A percentile compares a stretch with the other conserved stretches of the same genome.
Conservation (phyloP, 768 basidiomycete species). For the Kwoniella dendrophila region DNA sequence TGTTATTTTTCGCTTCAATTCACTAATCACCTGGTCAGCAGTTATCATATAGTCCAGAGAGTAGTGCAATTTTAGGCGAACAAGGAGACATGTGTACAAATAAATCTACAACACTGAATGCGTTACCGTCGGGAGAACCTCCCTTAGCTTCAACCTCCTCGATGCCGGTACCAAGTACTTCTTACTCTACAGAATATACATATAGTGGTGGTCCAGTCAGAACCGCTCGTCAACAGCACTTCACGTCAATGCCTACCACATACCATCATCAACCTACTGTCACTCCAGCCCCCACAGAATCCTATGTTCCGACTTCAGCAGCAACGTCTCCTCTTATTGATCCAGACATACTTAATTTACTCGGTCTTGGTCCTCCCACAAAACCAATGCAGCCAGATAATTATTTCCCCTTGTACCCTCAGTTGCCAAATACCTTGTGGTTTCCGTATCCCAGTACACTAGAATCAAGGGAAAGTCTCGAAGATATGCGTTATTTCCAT, state of each 20-base stretch:
- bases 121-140: no score
- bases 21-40: no score
- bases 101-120: no score
- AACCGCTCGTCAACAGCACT: neutral
- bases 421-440: constrained; percentile 8
- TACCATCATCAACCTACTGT: neutral
- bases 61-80: no score
- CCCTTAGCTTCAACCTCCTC: neutral
- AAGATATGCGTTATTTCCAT: constrained; percentile 25
- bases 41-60: neutral
- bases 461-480: neutral
- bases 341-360: constrained; percentile 4
- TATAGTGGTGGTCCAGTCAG: neutral
- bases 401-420: neutral
- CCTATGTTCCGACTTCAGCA: neutral
- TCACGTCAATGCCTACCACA: neutral
- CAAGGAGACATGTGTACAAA: no score
- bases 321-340: constrained; percentile 1
- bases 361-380: neutral
- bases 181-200: neutral
- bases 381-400: neutral
- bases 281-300: neutral
- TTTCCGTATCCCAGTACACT: constrained; percentile 7
- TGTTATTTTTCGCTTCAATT: no score
- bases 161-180: neutral